Evolutionary conservation across 495 filamentous ascomycete species (phyloP).

Genomic region (Rostrohypoxylon terebratum): DNA sequence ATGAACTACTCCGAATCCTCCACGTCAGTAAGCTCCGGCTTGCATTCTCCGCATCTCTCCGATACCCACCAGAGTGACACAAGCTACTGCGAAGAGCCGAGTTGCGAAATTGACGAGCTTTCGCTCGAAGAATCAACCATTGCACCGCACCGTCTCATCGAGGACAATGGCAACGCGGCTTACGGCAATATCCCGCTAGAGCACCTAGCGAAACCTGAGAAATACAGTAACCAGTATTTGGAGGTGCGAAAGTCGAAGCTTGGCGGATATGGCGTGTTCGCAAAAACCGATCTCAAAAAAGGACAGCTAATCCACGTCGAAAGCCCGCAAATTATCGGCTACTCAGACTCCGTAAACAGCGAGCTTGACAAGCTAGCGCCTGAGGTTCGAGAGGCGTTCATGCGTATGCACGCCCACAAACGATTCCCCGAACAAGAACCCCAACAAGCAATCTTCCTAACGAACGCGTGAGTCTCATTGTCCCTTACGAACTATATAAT

Average conservation of each 20-base stretch:
- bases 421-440: conserved; percentile 10
- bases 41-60: neutral
- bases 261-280: conserved; percentile 51
- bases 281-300: conserved; percentile 37
- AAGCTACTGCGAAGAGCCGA: neutral
- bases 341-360: conserved; percentile 11
- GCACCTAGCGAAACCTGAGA: conserved; percentile 20
- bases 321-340: conserved; percentile 38
- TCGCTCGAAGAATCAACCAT: neutral
- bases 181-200: conserved; percentile 29
- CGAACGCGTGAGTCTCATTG: conserved; percentile 47
- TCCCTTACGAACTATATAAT: too few species aligned
- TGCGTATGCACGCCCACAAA: conserved; percentile 34
- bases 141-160: neutral
- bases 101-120: neutral
- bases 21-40: neutral
- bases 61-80: neutral
- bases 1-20: neutral
- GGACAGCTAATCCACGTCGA: conserved; percentile 49
- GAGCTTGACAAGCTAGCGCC: conserved; percentile 38
- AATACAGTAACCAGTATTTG: conserved; percentile 36
- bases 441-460: conserved; percentile 30
- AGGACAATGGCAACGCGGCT: neutral
- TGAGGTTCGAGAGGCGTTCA: conserved; percentile 11
- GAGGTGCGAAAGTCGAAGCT: conserved; percentile 40